Conservation (phyloP, 2,329 filamentous ascomycete species). For the Fusarium torreyae region DNA sequence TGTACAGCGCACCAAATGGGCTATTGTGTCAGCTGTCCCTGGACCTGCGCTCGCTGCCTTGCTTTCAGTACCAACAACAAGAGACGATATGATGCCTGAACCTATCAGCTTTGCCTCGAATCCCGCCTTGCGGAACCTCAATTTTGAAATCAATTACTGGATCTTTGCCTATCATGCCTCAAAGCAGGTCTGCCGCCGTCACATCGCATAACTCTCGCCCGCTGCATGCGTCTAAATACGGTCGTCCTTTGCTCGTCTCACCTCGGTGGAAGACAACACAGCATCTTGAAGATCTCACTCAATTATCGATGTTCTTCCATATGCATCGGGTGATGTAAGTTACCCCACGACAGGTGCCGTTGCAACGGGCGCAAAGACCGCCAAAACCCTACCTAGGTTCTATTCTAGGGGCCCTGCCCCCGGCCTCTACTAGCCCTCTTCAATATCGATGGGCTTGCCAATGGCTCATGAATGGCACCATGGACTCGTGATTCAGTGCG, state of each 20-base stretch:
- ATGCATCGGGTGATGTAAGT: conserved; percentile 31
- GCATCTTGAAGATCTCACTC: conserved; percentile 25
- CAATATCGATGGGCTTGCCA: conserved; percentile 16
- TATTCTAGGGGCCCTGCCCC: conserved; percentile 12
- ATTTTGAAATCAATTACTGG: conserved; percentile 15
- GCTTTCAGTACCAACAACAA: conserved; percentile 23
- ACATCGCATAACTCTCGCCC: conserved; percentile 36
- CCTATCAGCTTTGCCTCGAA: conserved; percentile 33
- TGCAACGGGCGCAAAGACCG: conserved; percentile 42
- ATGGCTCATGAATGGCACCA: conserved; percentile 45
- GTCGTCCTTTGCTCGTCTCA: conserved; percentile 12
- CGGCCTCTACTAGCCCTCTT: conserved; percentile 14
- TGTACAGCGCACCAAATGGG: conserved; percentile 8
- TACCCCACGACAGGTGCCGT: conserved; percentile 44
- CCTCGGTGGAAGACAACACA: conserved; percentile 27
- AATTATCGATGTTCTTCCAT: conserved; percentile 19
- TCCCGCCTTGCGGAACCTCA: conserved; percentile 32
- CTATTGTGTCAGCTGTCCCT: conserved; percentile 36
- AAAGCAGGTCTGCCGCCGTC: conserved; percentile 27
- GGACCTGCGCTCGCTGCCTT: conserved; percentile 21
- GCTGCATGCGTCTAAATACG: conserved; percentile 38
- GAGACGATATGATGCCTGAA: conserved; percentile 22
- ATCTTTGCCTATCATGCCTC: conserved; percentile 29
- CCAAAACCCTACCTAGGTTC: conserved; percentile 17
- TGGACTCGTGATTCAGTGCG: conserved; percentile 32